Base-by-base conservation (phyloP, 2,329 filamentous ascomycete genomes). In the Alternaria angustiovoidea region DNA sequence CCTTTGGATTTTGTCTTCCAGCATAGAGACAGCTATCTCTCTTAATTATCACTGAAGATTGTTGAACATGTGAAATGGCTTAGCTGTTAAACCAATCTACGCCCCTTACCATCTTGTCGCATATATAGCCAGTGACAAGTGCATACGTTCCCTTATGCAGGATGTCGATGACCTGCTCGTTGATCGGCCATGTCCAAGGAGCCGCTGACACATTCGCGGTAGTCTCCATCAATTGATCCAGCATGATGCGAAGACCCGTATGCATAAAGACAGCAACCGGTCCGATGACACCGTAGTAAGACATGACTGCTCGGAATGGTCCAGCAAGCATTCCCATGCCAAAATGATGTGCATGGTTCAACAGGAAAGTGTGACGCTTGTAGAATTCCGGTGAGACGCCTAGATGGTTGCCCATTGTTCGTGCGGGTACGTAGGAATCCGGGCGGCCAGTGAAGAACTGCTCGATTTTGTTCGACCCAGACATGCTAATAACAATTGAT, bases 181-280 rank as follows among this genome's bases (percentile, higher is more conserved):
- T 72, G 38, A 75, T 70, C 16, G 74, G 72, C 74, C 75, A 77
- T 3, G 67, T 72, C 74, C 74, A 78, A 44, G 74, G 73, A 63
- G 68, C 28, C 34, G 70, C 65, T n/a, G 71, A 72, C 14, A 68
- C 65, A 4, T 72, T 73, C 11, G 66, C 73, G 42, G 62, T 66
- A 38, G 67, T 73, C 62, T 77, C 74, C 49, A 77, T 58, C 2
- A 61, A 48, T 63, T 76, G 73, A 62, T 76, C 75, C 59, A 75
- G 65, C 56, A 66, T 16, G 32, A 77, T 61, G 46, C 74, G 54
- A 12, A 76, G 43, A 5, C 72, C 70, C 7, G 71, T 68, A 51
- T 75, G 73, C 51, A 75, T 51, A 51, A 73, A 77, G 8, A 58
- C 65, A 18, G 68, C 71, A 49, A 76, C 62, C 1, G 75, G 75